Conservation (phyloP, 768 basidiomycete genomes). For the Pulveroboletus sp. region DNA sequence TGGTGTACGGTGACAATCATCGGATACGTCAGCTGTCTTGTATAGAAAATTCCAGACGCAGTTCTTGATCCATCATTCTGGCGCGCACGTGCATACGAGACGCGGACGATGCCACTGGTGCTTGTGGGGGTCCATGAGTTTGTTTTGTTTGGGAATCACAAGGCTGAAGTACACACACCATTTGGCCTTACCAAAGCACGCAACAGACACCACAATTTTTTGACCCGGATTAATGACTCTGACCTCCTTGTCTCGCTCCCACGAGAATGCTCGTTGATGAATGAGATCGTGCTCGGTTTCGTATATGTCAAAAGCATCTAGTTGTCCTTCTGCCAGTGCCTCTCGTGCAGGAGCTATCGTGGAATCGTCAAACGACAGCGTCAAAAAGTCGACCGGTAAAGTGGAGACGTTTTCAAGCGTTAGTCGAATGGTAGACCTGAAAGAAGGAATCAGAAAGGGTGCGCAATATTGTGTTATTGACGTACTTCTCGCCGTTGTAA, state of each 20-base stretch:
- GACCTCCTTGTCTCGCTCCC: constrained; percentile 46
- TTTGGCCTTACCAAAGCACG: constrained; percentile 84
- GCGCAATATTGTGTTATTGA: constrained; percentile 6
- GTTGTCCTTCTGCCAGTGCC: constrained; percentile 71
- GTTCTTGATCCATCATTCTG: constrained; percentile 34
- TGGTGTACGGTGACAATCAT: constrained; percentile 93
- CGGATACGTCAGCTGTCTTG: constrained; percentile 84
- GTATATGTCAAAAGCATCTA: constrained; percentile 82
- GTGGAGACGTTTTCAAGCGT: constrained; percentile 88
- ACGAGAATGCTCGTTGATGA: constrained; percentile 75
- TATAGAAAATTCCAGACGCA: constrained; percentile 61
- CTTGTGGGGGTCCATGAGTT: constrained; percentile 37
- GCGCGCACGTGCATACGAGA: constrained; percentile 76
- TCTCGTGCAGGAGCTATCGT: constrained; percentile 74
- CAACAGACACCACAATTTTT: constrained; percentile 61
- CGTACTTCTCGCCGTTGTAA: constrained; percentile 89
- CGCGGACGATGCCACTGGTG: constrained; percentile 70
- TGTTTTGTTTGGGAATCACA: not conserved
- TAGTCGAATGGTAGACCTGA: constrained; percentile 77
- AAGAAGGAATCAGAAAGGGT: constrained; percentile 3
- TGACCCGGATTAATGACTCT: constrained; percentile 64
- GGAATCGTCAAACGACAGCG: constrained; percentile 87
- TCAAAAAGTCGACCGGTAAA: constrained; percentile 79
- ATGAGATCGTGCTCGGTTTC: constrained; percentile 84
- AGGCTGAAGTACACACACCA: constrained; percentile 59